A percentile compares a stretch with the other conserved stretches of the same genome.
phyloP scores from a whole-genome alignment of 2,329 filamentous ascomycete species.

The Hypomyces perniciosus region DNA sequence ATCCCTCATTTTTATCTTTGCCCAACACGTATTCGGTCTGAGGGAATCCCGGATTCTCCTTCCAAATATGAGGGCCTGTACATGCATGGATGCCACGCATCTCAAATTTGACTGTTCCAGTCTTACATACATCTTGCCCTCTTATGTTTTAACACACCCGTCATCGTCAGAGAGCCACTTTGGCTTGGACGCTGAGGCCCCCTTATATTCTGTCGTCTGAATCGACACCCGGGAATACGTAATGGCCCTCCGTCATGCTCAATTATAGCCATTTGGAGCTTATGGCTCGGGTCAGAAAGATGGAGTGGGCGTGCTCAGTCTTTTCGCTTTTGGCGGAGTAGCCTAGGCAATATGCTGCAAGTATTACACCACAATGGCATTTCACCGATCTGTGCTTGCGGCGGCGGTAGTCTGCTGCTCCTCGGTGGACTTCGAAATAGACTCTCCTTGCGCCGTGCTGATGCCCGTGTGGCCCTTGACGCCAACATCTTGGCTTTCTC shows the following conservation, averaged over 20 bases:
- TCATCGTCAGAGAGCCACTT: too few relatives aligned
- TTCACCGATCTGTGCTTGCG: constrained; percentile 24
- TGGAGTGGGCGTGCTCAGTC: background rate
- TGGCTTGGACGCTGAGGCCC: too few relatives aligned
- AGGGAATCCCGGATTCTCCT: background rate
- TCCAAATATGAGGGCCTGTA: background rate
- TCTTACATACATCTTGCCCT: background rate
- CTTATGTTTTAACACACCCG: background rate
- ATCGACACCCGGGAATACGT: too few relatives aligned
- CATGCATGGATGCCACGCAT: background rate
- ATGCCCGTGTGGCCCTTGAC: constrained; percentile 34
- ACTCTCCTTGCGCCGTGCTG: constrained; percentile 32
- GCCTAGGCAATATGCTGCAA: constrained; percentile 15
- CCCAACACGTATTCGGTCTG: background rate
- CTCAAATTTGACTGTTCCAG: background rate
- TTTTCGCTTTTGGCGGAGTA: background rate
- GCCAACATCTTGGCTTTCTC: constrained; percentile 43
- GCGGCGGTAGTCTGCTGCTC: constrained; percentile 12
- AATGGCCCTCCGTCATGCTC: too few relatives aligned
- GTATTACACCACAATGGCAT: background rate
- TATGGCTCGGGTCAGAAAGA: background rate
- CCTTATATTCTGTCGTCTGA: too few relatives aligned
- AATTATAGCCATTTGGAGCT: too few relatives aligned
- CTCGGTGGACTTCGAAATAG: constrained; percentile 16
- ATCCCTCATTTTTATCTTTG: background rate